Percentiles rank a stretch among this genome's conserved stretches.
phyloP scores from a whole-genome alignment of 2,329 filamentous ascomycete genomes.

The Rhynchosporium secalis region DNA sequence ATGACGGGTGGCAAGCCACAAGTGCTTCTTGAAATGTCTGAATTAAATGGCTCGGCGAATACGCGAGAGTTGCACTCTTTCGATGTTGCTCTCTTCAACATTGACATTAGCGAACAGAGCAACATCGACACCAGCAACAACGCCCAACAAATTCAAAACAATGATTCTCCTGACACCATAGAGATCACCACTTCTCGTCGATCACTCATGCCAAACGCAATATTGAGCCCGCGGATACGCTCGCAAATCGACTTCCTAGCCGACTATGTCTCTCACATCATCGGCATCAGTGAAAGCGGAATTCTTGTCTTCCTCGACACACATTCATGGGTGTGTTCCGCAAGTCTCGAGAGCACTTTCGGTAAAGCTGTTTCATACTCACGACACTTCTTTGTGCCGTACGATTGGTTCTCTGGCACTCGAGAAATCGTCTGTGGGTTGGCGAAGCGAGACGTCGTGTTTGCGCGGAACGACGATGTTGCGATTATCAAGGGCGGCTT shows the following conservation, averaged over 20 bases:
- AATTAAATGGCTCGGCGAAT: constrained; percentile 25
- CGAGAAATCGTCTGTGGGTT: constrained; percentile 30
- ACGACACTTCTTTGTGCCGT: constrained; percentile 41
- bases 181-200: constrained; percentile 8
- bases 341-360: constrained; percentile 23
- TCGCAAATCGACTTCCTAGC: constrained; percentile 25
- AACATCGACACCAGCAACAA: constrained; percentile 18
- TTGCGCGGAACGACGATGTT: constrained; percentile 34
- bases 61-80: constrained; percentile 25
- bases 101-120: constrained; percentile 3
- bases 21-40: constrained; percentile 32
- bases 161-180: constrained; percentile 3
- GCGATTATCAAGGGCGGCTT: constrained; percentile 37
- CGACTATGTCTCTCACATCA: constrained; percentile 28
- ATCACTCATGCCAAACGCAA: constrained; percentile 6
- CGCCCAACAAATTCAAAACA: constrained; percentile 11
- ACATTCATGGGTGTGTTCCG: constrained; percentile 38
- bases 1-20: constrained; percentile 17
- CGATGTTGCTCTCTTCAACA: constrained; percentile 24
- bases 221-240: constrained; percentile 17
- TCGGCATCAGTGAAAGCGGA: constrained; percentile 29
- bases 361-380: constrained; percentile 24
- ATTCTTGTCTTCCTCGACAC: constrained; percentile 37
- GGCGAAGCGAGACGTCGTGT: constrained; percentile 32
- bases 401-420: constrained; percentile 39